A percentile compares a stretch with the other conserved stretches of the same genome.
These are phyloP conservation scores for Carpinus viminea DNA, from an alignment of 306 rosid species.

Conservation along the genomic window DNA sequence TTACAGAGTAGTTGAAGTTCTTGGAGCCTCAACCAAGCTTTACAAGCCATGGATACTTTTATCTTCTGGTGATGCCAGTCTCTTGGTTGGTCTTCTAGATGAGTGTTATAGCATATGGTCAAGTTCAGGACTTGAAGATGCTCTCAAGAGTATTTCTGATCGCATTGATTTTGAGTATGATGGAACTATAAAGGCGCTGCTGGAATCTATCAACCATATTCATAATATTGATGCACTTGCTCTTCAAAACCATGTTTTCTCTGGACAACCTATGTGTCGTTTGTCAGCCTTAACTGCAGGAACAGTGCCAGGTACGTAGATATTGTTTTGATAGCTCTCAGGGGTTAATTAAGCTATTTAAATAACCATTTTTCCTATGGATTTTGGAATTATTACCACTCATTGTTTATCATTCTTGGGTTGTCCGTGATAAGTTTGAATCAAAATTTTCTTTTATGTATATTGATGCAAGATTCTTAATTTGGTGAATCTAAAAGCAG, in stretches of 20 bases:
- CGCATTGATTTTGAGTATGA: constrained; percentile 33
- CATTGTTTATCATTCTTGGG: neutral
- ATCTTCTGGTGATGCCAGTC: constrained; percentile 37
- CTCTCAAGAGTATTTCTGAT: constrained; percentile 53
- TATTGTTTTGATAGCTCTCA: constrained; percentile 3
- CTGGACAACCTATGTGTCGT: constrained; percentile 59
- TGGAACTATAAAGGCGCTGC: constrained; percentile 36
- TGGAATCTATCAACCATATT: constrained; percentile 62
- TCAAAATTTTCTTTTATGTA: neutral
- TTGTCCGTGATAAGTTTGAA: neutral
- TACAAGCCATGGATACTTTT: constrained; percentile 73
- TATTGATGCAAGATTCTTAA: too few species aligned
- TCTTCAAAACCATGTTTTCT: constrained; percentile 47
- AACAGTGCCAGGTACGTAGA: constrained; percentile 66
- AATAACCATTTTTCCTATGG: neutral
- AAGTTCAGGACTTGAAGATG: constrained; percentile 75
- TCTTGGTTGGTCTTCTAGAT: constrained; percentile 51
- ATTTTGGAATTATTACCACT: neutral
- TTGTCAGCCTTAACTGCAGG: constrained; percentile 66
- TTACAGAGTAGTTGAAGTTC: constrained; percentile 68
- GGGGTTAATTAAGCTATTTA: neutral
- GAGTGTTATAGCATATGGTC: constrained; percentile 73
- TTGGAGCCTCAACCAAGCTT: constrained; percentile 65
- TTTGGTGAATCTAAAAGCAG: too few species aligned
- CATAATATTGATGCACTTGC: constrained; percentile 56